phyloP scores from a whole-genome alignment of 179 eudicot species.

The Actinidia polygama region DNA sequence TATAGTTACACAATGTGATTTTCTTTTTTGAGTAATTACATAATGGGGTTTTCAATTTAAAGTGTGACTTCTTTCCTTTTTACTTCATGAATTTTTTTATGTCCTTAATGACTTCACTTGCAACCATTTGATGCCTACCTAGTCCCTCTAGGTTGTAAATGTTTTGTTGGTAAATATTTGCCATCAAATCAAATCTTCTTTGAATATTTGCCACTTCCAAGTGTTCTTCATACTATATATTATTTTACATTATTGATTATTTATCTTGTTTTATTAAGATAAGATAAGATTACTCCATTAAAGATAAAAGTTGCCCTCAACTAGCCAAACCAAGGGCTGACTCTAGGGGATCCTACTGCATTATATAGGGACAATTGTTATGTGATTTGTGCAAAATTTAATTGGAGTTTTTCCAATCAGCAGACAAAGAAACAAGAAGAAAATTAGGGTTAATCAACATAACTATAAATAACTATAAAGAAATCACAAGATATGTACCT shows the following conservation, averaged over 20 bases:
- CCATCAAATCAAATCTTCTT: constrained; percentile 19
- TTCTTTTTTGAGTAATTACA: background rate
- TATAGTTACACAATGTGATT: background rate
- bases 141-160: background rate
- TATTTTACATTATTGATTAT: background rate
- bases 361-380: background rate
- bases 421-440: constrained; percentile 8
- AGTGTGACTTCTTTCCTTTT: background rate
- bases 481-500: background rate
- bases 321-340: background rate
- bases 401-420: constrained; percentile 1
- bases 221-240: background rate
- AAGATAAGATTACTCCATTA: background rate
- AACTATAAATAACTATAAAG: background rate
- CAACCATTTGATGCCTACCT: background rate
- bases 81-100: background rate
- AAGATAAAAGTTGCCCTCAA: background rate
- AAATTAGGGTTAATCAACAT: too few species aligned
- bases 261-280: background rate
- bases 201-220: constrained; percentile 21
- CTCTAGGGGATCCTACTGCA: background rate
- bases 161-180: background rate
- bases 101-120: background rate
- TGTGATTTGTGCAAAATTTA: constrained; percentile 2
- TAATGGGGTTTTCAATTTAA: background rate